These are phyloP conservation scores for Erysiphe pulchra DNA, from an alignment of 2,329 filamentous ascomycete genomes.

Conservation along the genomic window DNA sequence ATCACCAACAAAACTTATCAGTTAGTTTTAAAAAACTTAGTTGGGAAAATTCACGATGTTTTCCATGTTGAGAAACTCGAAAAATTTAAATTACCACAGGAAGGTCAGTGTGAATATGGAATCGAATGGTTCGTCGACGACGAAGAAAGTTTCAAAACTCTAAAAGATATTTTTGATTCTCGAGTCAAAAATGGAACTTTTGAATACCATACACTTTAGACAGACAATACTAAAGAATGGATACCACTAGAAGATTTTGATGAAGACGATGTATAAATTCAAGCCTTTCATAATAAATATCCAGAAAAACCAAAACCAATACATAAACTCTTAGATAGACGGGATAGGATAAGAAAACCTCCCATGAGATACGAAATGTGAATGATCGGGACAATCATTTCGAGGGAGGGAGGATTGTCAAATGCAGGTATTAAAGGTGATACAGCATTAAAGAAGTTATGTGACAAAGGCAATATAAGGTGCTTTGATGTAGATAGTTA, in stretches of 20 bases:
- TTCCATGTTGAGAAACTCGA: conserved; percentile 1
- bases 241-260: not conserved
- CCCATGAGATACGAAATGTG: too few relatives aligned
- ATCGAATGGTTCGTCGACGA: not conserved
- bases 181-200: not conserved
- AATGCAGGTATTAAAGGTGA: too few relatives aligned
- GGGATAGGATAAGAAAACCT: too few relatives aligned
- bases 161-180: not conserved
- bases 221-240: not conserved
- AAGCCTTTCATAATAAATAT: not conserved
- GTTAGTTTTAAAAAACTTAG: not conserved
- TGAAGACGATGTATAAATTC: not conserved
- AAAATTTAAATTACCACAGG: not conserved
- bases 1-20: not conserved
- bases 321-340: too few relatives aligned
- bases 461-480: too few relatives aligned
- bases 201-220: not conserved
- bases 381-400: too few relatives aligned
- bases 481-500: too few relatives aligned
- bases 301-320: not conserved
- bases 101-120: not conserved
- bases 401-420: too few relatives aligned
- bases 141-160: not conserved
- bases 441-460: too few relatives aligned
- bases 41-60: not conserved